These are phyloP conservation scores for Suillus occidentalis DNA, from an alignment of 768 basidiomycete species.

Conservation along the genomic window DNA sequence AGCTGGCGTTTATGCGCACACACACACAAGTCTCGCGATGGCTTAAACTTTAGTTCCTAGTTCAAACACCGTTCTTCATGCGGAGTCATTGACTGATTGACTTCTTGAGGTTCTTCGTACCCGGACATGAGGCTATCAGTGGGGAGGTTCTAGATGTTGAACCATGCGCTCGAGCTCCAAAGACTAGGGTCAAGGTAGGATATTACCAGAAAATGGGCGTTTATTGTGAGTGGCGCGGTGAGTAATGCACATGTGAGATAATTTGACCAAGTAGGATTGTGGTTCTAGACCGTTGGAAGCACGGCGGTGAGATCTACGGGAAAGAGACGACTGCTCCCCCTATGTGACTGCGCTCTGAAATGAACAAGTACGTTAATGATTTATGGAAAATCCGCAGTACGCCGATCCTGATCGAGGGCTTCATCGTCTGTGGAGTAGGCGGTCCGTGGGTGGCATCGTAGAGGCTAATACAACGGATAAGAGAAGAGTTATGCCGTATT, in stretches of 20 bases:
- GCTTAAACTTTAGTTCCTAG: not conserved
- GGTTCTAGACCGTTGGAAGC: not conserved
- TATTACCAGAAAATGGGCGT: not conserved
- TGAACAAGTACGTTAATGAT: conserved; percentile 3
- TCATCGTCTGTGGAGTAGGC: not conserved
- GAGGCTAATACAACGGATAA: not conserved
- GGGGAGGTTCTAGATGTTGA: not conserved
- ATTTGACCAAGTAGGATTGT: not conserved
- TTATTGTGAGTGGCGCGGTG: not conserved
- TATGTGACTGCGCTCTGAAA: not conserved
- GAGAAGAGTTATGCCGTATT: not conserved
- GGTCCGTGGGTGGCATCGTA: too few species aligned
- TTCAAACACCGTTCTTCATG: not conserved
- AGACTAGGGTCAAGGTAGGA: not conserved
- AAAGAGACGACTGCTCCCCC: not conserved
- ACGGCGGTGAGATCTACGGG: not conserved
- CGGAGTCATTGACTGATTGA: not conserved
- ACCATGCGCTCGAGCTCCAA: not conserved
- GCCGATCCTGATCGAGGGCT: not conserved
- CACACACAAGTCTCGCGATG: not conserved
- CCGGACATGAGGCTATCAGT: not conserved
- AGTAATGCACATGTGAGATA: not conserved
- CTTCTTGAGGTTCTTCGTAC: not conserved
- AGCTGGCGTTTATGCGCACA: not conserved
- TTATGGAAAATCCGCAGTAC: not conserved